Base-by-base conservation (phyloP, 192 early-diverging fungal genomes). In the Phycomyces blakesleeanus region DNA sequence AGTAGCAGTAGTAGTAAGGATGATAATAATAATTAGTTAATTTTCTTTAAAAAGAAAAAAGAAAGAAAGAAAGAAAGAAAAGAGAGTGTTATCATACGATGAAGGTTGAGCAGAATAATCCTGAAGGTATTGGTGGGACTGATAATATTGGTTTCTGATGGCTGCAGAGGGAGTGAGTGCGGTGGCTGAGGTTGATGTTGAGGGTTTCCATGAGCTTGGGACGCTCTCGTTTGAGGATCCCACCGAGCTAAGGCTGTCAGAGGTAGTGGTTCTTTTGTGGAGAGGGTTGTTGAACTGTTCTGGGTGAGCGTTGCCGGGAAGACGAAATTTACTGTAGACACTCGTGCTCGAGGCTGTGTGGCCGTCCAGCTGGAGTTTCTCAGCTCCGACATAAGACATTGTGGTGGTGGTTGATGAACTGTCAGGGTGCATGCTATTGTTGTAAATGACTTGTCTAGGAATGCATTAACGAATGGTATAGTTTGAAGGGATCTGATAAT, bases 131-230 rank as follows among this genome's bases (percentile, higher is more conserved):
- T 59, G 55, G 11, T 73, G 71, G 5, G 55, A 59, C n/a, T 44
- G 60, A 38, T 73, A 73, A 54, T 73, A 73, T 26, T 59, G 55
- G 20, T 73, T 55, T 10, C 71, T 54, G 34, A 73, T 67, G 27
- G 71, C 55, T 39, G 60, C 71, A 25, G 71, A 66, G 10, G 71
- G 64, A 44, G 71, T 61, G 37, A 68, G 51, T 0, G 56, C 44
- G 3, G 57, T 52, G 5, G 57, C n/a, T 18, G 29, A 25, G n/a
- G 50, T 37, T 42, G 27, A 6, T 3, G 49, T 34, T 38, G 60
- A n/a, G 44, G 44, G 44, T 12, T 18, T 47, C 44, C 44, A 47
- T 34, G 29, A 34, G 44, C 11, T 47, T 1, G 15, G 15, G 3
- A 47, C 44, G 18, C 44, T 47, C 11, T 47, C 44, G 12, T 14